These are phyloP conservation scores for Solanum hybrid DNA, from an alignment of 305 asterid species.

Conservation along the genomic window DNA sequence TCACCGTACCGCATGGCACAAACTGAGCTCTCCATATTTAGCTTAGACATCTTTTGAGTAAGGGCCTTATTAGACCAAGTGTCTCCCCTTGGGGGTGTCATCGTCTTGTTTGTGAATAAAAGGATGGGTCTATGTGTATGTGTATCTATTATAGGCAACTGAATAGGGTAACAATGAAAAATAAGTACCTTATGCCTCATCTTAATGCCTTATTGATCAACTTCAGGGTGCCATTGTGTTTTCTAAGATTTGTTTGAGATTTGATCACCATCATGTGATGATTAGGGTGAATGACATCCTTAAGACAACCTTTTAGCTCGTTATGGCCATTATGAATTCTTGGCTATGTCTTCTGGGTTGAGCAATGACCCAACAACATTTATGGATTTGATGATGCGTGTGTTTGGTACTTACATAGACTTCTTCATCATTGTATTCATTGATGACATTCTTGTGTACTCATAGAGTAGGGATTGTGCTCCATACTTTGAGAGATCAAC, in stretches of 20 bases:
- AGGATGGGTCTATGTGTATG: background rate
- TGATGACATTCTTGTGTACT: background rate
- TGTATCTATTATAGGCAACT: background rate
- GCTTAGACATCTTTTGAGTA: background rate
- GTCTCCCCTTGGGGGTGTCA: background rate
- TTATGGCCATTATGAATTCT: background rate
- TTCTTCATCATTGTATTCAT: background rate
- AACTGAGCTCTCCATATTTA: background rate
- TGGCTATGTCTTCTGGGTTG: background rate
- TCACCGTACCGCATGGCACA: background rate
- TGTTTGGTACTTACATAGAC: background rate
- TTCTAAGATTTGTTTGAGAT: background rate
- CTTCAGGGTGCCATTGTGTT: background rate
- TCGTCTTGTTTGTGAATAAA: background rate
- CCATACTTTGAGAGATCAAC: background rate
- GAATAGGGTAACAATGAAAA: background rate
- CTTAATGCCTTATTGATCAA: background rate
- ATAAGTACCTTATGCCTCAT: background rate
- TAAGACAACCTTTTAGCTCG: background rate
- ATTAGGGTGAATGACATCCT: background rate
- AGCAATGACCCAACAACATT: background rate
- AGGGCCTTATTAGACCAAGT: background rate
- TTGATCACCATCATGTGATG: background rate
- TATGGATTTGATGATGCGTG: background rate
- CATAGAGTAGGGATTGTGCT: background rate